Base-by-base conservation (phyloP, 1,284 basidiomycete genomes). In the Austroboletus novae-zelandiae region DNA sequence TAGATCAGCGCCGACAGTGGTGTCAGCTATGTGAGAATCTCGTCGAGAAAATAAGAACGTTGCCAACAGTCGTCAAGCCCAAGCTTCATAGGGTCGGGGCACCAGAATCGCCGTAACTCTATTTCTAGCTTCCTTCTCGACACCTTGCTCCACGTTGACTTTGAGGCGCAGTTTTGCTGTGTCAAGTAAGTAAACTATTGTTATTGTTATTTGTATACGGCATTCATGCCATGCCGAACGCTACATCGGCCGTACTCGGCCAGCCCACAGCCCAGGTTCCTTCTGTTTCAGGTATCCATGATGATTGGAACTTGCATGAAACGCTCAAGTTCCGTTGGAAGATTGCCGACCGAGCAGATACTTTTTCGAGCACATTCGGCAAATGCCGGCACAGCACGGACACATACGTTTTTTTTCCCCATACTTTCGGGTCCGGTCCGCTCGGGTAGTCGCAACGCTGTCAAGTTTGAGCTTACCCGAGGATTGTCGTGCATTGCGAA, bases 31-130 rank as follows among this genome's bases (percentile, higher is more conserved):
- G 8, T 25, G 25, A 29, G 31, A 41, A 30, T 20, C 36, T 32
- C 30, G 15, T 15, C 31, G 9, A 27, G 13, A 27, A 9, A 30
- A 23, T 13, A 17, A 14, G 35, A n/a, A 23, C 31, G 7, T 23
- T 39, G 29, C 23, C 17, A 9, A 32, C 30, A 15, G 27, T 41
- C 17, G 34, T 27, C 39, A 25, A 40, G 35, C 5, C 25, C 7
- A 27, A 39, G 43, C 43, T 15, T 27, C 7, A 15, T 41, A 30
- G 25, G 3, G 3, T 46, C 59, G 59, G 57, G 18, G 10, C 36
- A 37, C 31, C 7, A 40, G 17, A 39, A 42, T 50, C 57, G 59
- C 56, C 59, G 53, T 49, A 10, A 47, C 17, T 29, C 15, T 40
- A 27, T 27, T 6, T 9, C 25, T 27, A 6, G 25, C 25, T 27